Evolutionary conservation across 305 asterid species (phyloP).

Genomic region (Petunia hybrid): DNA sequence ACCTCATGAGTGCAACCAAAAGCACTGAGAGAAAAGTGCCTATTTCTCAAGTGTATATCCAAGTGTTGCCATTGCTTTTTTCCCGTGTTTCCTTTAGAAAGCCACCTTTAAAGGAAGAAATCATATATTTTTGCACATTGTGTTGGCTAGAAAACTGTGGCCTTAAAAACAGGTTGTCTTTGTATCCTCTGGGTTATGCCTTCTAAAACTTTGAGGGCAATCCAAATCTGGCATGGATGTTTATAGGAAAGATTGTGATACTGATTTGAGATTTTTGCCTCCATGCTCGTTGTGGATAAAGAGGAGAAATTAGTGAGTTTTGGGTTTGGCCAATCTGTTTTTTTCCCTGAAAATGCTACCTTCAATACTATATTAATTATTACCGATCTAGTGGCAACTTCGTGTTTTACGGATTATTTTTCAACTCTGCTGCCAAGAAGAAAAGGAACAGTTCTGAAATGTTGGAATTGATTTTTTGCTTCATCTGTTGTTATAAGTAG

Average conservation of each 20-base stretch:
- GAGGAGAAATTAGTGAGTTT: not conserved
- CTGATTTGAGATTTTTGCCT: conserved; percentile 6
- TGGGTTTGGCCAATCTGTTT: not conserved
- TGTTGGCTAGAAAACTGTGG: conserved; percentile 10
- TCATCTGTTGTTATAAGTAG: not conserved
- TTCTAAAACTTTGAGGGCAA: not conserved
- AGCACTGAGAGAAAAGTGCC: too few species aligned
- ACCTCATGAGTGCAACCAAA: too few species aligned
- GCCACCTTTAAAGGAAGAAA: not conserved
- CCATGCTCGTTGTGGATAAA: not conserved
- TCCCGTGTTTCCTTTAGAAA: conserved; percentile 23
- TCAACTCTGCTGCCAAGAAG: not conserved
- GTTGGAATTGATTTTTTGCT: not conserved
- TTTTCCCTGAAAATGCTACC: not conserved
- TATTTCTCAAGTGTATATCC: too few species aligned
- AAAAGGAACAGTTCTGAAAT: not conserved
- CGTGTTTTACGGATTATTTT: not conserved
- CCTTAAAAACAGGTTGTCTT: not conserved
- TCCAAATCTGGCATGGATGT: conserved; percentile 2
- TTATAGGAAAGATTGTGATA: not conserved
- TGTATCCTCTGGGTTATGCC: not conserved
- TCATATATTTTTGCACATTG: not conserved
- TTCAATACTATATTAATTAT: conserved; percentile 7
- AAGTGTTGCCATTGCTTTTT: conserved; percentile 15
- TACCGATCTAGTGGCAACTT: conserved; percentile 14